Percentiles rank a stretch among this genome's conserved stretches.
Conservation (phyloP, 805 yeast species). For the Cyberlindnera euphorbiae region DNA sequence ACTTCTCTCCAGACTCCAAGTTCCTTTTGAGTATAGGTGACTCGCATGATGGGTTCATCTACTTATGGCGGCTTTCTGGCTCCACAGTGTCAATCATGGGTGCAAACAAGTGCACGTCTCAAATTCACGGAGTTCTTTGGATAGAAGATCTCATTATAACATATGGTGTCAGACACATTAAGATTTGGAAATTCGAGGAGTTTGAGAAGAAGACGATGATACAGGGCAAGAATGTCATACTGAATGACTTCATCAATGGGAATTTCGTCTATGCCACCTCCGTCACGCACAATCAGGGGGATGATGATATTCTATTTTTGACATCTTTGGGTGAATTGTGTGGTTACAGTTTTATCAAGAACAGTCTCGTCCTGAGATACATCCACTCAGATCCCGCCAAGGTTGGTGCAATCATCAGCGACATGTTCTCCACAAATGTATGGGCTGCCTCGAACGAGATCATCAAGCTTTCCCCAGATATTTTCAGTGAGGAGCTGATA, state of each 20-base stretch:
- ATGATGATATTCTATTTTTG: constrained; percentile 21
- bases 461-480: constrained; percentile 14
- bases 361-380: constrained; percentile 16
- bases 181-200: constrained; percentile 51
- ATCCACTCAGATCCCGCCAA: constrained; percentile 7
- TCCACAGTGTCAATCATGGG: constrained; percentile 34
- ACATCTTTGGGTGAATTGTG: constrained; percentile 25
- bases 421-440: constrained; percentile 16
- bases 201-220: constrained; percentile 30
- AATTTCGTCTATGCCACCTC: constrained; percentile 40
- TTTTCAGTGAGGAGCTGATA: constrained; percentile 25
- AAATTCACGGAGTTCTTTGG: constrained; percentile 56
- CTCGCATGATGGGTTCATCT: constrained; percentile 64
- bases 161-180: constrained; percentile 55
- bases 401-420: constrained; percentile 20
- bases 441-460: constrained; percentile 28
- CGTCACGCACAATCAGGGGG: constrained; percentile 13
- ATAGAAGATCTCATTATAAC: constrained; percentile 44
- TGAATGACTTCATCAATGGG: constrained; percentile 45
- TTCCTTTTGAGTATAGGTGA: constrained; percentile 58
- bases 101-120: constrained; percentile 59
- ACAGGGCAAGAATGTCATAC: constrained; percentile 54
- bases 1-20: constrained; percentile 55
- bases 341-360: constrained; percentile 14
- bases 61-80: constrained; percentile 49